Evolutionary conservation across 116 monocot genomes (phyloP), one percentile per base, ranked within the genome.

Genomic region (Thalassia testudinum): DNA sequence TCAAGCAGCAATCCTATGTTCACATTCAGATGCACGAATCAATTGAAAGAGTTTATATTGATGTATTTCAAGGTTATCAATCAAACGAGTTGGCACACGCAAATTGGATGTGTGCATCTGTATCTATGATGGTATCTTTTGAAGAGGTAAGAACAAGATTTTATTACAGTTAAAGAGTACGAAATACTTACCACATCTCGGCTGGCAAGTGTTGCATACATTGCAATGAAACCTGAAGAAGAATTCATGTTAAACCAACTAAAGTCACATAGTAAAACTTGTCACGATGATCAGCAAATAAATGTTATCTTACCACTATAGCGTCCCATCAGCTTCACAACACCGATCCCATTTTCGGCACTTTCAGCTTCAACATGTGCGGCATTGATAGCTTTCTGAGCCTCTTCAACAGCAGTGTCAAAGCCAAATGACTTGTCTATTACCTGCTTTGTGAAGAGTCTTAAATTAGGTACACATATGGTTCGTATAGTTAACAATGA

Each of bases 1-100:
- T 86, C 50, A 92, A 67, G 63, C 92, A 92, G 63, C 86, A 86
- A 52, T 92, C 84, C 86, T 86, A 21, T 5, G 8, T 34, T 34
- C 30, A 34, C 2, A 34, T 34, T 34, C 8, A n/a, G n/a, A n/a
- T n/a, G n/a, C 30, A 34, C 30, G 3, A 10, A 34, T 34, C 30
- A 34, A 10, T 34, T 34, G 30, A 5, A 10, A n/a, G n/a, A n/a
- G n/a, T n/a, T n/a, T n/a, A n/a, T n/a, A n/a, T n/a, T n/a, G n/a
- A n/a, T n/a, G n/a, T n/a, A n/a, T n/a, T 10, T 34, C 30, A 10
- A 34, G 30, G 10, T 34, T 5, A 34, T 10, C 30, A 34, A 10
- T 5, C 10, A 10, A 10, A 34, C 6, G 30, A 34, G 30, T 34
- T 34, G 30, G 30, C 6, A 34, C 10, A 34, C n/a, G n/a, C n/a